Base-by-base conservation (phyloP, 2,329 filamentous ascomycete species). In the Zopfia rhizophila region DNA sequence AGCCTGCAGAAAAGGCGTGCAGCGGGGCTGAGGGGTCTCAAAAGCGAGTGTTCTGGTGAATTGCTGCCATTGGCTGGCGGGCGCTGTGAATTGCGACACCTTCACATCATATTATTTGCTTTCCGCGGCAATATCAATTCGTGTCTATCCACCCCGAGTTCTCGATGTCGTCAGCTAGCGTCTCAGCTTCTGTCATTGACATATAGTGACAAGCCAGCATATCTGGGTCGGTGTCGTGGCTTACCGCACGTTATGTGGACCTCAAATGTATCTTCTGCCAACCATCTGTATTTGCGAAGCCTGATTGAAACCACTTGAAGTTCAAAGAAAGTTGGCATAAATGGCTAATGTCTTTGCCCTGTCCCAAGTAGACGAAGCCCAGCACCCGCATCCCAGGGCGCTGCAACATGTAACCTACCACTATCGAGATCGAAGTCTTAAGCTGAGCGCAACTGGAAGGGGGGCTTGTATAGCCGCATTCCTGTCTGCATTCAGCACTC, bases 301-400 rank as follows among this genome's bases (percentile, higher is more conserved):
- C 19, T 8, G 35, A 23, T 38, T 38, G 37, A 40, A 40, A 10
- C 24, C n/a, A n/a, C 7, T 36, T 18, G 13, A 13, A 12, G 22
- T 36, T 18, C 12, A 8, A 36, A 21, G 12, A 25, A 31, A 25
- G 29, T 8, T 19, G 29, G 43, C 43, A 46, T 46, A 40, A 46
- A 46, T 40, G 43, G 43, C 19, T 46, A 46, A 46, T 29, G 17
- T 12, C 12, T 4, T 16, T 8, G 17, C 11, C 13, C 10, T 18
- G 36, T 46, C 43, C 19, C 24, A 28, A 17, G 25, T 46, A 46
- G 31, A 46, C 29, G 18, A 22, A 18, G n/a, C 18, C 5, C 11
- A 19, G 37, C 6, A 11, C 14, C 7, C 14, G 7, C 16, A 29
- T 29, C 16, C 37, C 25, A 7, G 14, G 37, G n/a, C 5, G 5